Evolutionary conservation across 2,329 filamentous ascomycete genomes (phyloP).

Genomic region (Cercospora zeae-maydis): DNA sequence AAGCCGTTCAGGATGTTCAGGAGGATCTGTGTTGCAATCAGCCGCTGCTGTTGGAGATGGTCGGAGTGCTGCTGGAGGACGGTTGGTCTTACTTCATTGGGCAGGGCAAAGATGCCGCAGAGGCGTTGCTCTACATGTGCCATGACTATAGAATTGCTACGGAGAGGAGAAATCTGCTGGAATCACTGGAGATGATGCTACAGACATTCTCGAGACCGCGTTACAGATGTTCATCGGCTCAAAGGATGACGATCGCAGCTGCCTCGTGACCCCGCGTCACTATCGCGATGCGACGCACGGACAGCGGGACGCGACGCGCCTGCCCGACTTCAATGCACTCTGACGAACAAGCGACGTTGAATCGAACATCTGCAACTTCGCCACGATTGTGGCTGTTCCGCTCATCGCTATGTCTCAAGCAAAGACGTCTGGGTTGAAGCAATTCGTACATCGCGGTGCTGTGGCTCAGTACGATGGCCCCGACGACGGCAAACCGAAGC

Average conservation of each 20-base stretch:
- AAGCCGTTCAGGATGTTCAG: constrained; percentile 43
- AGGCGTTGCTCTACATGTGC: constrained; percentile 8
- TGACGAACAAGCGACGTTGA: background rate
- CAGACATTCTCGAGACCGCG: background rate
- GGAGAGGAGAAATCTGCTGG: background rate
- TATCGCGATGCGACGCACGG: background rate
- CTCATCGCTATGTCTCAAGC: background rate
- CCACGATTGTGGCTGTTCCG: background rate
- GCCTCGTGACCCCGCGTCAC: constrained; percentile 4
- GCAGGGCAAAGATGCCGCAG: constrained; percentile 30
- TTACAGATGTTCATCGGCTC: background rate
- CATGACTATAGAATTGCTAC: constrained; percentile 7
- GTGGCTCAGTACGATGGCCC: constrained; percentile 1
- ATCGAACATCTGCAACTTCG: background rate
- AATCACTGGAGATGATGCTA: background rate
- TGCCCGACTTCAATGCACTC: background rate
- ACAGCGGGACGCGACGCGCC: background rate
- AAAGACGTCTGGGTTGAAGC: background rate
- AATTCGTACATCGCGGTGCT: constrained; percentile 12
- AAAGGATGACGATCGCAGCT: constrained; percentile 3
- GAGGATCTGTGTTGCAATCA: constrained; percentile 37
- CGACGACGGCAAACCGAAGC: background rate
- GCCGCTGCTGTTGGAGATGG: constrained; percentile 2
- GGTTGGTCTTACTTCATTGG: constrained; percentile 33
- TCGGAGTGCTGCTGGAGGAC: background rate